These are phyloP conservation scores for Medicago lupulina DNA, from an alignment of 306 rosid genomes.

Conservation along the genomic window DNA sequence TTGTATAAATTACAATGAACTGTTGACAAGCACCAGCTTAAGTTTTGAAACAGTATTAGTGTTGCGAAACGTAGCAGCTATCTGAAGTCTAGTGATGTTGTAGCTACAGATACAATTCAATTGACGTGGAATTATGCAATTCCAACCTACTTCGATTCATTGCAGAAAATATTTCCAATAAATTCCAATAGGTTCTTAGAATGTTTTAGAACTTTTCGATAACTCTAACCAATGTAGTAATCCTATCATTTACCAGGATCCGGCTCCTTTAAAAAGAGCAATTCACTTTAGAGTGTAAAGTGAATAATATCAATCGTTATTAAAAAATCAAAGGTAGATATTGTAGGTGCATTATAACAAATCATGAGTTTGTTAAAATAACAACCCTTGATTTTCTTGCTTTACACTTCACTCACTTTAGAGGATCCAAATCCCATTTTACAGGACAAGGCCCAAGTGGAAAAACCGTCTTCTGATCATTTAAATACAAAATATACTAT, in stretches of 20 bases:
- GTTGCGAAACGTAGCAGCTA: not conserved
- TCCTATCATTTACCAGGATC: not conserved
- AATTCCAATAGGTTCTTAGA: constrained; percentile 3
- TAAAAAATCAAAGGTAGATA: too few relatives aligned
- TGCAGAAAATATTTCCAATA: constrained; percentile 6
- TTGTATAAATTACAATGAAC: constrained; percentile 11
- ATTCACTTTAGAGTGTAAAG: not conserved
- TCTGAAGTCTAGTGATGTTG: not conserved
- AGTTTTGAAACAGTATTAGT: constrained; percentile 1
- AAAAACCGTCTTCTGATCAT: not conserved
- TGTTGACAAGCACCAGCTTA: constrained; percentile 23
- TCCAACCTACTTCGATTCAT: constrained; percentile 20
- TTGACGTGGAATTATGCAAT: not conserved
- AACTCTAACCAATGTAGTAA: not conserved
- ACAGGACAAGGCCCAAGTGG: not conserved
- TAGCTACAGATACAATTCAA: constrained; percentile 20
- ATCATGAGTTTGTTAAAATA: too few relatives aligned
- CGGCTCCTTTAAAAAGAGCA: too few relatives aligned
- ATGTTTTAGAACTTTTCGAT: not conserved
- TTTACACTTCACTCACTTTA: too few relatives aligned
- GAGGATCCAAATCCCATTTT: not conserved
- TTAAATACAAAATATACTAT: not conserved
- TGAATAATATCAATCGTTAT: not conserved
- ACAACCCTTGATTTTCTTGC: too few relatives aligned
- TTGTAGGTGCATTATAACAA: too few relatives aligned